Evolutionary conservation across 805 yeast species (phyloP), one percentile per base, ranked within the genome.

Genomic region (Kazachstania martiniae): DNA sequence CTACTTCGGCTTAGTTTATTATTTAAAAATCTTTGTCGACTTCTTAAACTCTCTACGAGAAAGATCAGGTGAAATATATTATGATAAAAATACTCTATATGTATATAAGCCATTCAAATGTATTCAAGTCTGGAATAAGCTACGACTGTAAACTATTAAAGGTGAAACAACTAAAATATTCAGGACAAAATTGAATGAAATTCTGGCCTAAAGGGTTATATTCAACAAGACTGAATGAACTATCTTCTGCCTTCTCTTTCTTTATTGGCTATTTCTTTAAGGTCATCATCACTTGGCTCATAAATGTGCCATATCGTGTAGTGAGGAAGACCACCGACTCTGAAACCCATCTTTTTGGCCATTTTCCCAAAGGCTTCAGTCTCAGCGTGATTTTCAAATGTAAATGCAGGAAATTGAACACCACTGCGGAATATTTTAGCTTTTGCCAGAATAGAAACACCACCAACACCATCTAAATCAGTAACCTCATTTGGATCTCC

Each of bases 381-480:
- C 55, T 89, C 98, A 3, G 97, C 98, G 55, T 91, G 97, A 47
- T 84, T 85, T 58, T 84, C 82, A 59, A 85, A 89, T 23, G 95
- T 83, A 53, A 89, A 89, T 1, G 95, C 97, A 8, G 98, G 97
- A 69, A 87, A 89, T 61, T 85, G 93, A 2, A 93, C 77, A 9
- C 98, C 98, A 17, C 70, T 62, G 42, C 85, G 68, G 65, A 89
- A 89, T 3, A 89, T 95, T 29, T 66, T 63, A 2, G 95, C 96
- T 55, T 81, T 83, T 27, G 94, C 70, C 43, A 89, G 65, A 42
- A 91, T 86, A 1, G 95, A 84, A 27, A 89, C 98, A 43, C 97
- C 98, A 17, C 98, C 98, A 46, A 89, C 86, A 33, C 98, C 98
- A 58, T 89, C 97, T 40, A 89, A 65, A 36, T 79, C 87, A 80